A percentile compares a stretch with the other conserved stretches of the same genome.
Evolutionary conservation across 2,329 filamentous ascomycete genomes (phyloP).

Genomic region (Trichoderma endophyticum): DNA sequence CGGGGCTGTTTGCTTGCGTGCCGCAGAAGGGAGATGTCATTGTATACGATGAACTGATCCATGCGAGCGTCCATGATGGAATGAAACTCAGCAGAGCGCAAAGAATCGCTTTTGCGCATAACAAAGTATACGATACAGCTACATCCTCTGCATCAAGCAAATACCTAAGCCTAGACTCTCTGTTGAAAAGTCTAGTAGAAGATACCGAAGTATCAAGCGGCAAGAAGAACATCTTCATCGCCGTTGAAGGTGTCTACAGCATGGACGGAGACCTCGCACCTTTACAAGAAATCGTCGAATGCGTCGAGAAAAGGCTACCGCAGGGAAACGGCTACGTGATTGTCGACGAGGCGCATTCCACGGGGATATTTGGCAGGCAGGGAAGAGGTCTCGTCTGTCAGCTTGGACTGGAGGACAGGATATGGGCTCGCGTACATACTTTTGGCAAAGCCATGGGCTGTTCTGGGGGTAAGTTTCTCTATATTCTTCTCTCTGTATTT

Average conservation of each 20-base stretch:
- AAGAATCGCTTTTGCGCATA: slow-evolving; percentile 56
- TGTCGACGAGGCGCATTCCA: slow-evolving; percentile 67
- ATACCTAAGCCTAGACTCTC: slow-evolving; percentile 26
- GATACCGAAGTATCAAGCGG: slow-evolving; percentile 39
- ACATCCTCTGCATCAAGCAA: neutral
- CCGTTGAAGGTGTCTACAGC: slow-evolving; percentile 70
- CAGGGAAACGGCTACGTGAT: slow-evolving; percentile 58
- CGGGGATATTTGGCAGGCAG: slow-evolving; percentile 53
- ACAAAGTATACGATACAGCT: slow-evolving; percentile 36
- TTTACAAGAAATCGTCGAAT: slow-evolving; percentile 55
- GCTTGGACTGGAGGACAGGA: slow-evolving; percentile 51
- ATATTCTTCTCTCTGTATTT: too few relatives aligned
- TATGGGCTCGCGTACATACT: slow-evolving; percentile 60
- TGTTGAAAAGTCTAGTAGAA: slow-evolving; percentile 31
- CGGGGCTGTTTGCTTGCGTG: slow-evolving; percentile 58
- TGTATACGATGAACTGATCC: slow-evolving; percentile 71
- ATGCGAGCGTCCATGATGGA: slow-evolving; percentile 76
- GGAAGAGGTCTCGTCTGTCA: slow-evolving; percentile 59
- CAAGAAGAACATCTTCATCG: slow-evolving; percentile 59
- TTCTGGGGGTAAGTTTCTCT: slow-evolving; percentile 58
- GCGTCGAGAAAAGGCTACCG: slow-evolving; percentile 55
- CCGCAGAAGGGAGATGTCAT: slow-evolving; percentile 61
- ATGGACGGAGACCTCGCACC: slow-evolving; percentile 79
- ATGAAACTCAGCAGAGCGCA: slow-evolving; percentile 62
- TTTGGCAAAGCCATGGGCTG: slow-evolving; percentile 68